A percentile compares a stretch with the other conserved stretches of the same genome.
phyloP scores from a whole-genome alignment of 1,284 basidiomycete genomes.

The Pholiota adiposa region DNA sequence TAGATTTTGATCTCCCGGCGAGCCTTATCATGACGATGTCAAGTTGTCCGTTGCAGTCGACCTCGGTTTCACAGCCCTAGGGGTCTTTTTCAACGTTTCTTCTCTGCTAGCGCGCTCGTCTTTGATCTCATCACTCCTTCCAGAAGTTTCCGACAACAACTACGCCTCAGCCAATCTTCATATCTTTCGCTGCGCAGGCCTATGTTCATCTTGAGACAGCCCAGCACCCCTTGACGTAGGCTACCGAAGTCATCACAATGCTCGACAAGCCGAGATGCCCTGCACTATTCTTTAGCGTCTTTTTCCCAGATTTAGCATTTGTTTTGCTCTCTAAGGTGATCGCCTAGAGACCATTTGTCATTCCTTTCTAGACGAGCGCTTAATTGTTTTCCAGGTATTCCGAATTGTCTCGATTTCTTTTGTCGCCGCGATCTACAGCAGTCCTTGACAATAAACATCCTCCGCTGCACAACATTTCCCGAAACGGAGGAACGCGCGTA shows the following conservation, averaged over 20 bases:
- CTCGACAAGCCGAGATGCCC: not conserved
- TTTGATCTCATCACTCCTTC: not conserved
- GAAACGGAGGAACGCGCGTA: not conserved
- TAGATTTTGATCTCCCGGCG: conserved; percentile 7
- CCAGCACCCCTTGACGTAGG: not conserved
- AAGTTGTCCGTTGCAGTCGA: conserved; percentile 14
- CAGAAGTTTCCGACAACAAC: not conserved
- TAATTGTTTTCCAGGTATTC: not conserved
- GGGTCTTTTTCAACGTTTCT: not conserved
- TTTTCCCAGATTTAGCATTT: not conserved
- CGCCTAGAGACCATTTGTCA: not conserved
- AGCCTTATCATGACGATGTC: conserved; percentile 27
- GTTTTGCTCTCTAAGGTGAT: not conserved
- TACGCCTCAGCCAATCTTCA: not conserved
- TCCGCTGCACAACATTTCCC: not conserved
- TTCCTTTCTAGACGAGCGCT: not conserved
- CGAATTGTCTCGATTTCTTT: not conserved
- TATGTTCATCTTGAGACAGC: not conserved
- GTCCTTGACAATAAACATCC: too few relatives aligned
- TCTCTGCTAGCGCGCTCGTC: not conserved
- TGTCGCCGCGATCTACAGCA: not conserved
- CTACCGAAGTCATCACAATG: not conserved
- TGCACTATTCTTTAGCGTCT: not conserved
- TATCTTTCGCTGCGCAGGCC: not conserved
- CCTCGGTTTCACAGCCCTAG: conserved; percentile 6